phyloP scores from a whole-genome alignment of 164 flowering plant genomes.

The Kalanchoe fedtschenkoi region DNA sequence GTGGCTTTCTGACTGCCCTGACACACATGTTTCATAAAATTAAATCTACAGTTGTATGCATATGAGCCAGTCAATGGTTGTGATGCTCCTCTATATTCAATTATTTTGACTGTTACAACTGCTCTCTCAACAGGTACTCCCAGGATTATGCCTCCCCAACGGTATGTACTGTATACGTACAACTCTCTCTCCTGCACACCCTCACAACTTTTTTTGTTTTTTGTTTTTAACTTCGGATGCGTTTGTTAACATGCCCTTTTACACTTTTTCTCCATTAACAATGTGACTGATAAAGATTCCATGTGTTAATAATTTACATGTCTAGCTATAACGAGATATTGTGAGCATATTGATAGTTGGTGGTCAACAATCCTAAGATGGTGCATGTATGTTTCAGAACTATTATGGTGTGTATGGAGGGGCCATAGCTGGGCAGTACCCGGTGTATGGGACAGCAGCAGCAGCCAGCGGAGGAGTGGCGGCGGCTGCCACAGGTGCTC shows the following conservation, averaged over 20 bases:
- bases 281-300: no score
- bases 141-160: slow-evolving; percentile 65
- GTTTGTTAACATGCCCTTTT: not conserved
- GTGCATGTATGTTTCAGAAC: slow-evolving; percentile 37
- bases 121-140: slow-evolving; percentile 27
- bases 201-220: not conserved
- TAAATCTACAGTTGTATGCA: not conserved
- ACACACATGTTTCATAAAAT: not conserved
- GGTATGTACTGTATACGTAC: no score
- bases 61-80: not conserved
- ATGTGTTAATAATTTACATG: no score
- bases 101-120: not conserved
- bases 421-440: slow-evolving; percentile 41
- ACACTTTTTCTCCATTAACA: no score
- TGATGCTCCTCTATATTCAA: not conserved
- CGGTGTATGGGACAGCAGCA: slow-evolving; percentile 54
- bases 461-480: slow-evolving; percentile 35
- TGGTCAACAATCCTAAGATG: no score
- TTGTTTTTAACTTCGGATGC: not conserved
- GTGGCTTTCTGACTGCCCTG: not conserved
- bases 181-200: no score
- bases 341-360: no score
- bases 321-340: no score
- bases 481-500: slow-evolving; percentile 17
- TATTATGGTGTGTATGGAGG: slow-evolving; percentile 78